Evolutionary conservation across 352 stramenopile species (phyloP).

Genomic region (Phytophthora hibernalis): DNA sequence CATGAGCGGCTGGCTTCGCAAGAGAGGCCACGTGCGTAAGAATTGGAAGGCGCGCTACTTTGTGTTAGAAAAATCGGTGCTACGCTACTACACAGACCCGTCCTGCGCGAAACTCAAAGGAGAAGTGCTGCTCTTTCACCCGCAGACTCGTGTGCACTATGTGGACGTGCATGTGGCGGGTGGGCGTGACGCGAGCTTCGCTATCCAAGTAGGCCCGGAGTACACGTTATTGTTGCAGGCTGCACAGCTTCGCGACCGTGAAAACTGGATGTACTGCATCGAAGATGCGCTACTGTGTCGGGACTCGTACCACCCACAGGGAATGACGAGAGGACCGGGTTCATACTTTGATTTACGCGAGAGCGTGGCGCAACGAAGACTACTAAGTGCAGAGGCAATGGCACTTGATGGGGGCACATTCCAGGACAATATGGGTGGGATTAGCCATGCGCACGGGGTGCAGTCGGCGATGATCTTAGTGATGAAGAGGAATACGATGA

Average conservation of each 20-base stretch:
- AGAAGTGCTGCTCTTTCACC: conserved; percentile 83
- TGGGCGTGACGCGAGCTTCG: conserved; percentile 65
- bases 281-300: conserved; percentile 78
- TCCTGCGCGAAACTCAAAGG: conserved; percentile 64
- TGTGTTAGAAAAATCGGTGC: conserved; percentile 69
- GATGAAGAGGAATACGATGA: conserved; percentile 48
- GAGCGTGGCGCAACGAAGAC: conserved; percentile 57
- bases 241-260: conserved; percentile 58
- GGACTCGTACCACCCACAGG: conserved; percentile 67
- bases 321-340: conserved; percentile 22
- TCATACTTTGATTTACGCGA: conserved; percentile 57
- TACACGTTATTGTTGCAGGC: conserved; percentile 75
- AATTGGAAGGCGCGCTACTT: conserved; percentile 86
- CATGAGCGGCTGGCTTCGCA: conserved; percentile 75
- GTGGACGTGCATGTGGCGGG: conserved; percentile 67
- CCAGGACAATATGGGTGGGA: conserved; percentile 30
- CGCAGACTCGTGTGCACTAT: conserved; percentile 69
- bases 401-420: conserved; percentile 39
- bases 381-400: conserved; percentile 69
- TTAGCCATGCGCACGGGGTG: conserved; percentile 42
- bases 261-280: conserved; percentile 86
- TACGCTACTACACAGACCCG: conserved; percentile 74
- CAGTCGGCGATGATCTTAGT: conserved; percentile 29
- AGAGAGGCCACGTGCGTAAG: conserved; percentile 74
- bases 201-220: conserved; percentile 62